Percentiles rank a stretch among this genome's conserved stretches.
These are phyloP conservation scores for Cryptomeria japonica DNA, from an alignment of 75 land plant genomes.

Conservation along the genomic window DNA sequence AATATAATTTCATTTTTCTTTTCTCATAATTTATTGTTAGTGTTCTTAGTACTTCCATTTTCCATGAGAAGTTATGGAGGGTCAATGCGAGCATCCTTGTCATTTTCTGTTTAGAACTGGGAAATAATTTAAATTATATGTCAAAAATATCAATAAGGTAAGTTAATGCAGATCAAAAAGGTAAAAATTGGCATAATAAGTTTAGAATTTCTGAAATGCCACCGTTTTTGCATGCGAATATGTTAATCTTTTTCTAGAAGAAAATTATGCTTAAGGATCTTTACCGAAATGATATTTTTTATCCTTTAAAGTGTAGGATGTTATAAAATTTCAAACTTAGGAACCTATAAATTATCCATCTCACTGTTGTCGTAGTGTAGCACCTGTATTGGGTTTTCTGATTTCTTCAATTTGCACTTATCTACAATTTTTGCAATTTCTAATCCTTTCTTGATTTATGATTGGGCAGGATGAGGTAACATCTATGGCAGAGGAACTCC, in stretches of 20 bases:
- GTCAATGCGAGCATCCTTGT: neutral
- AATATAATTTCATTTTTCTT: neutral
- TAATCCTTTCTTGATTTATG: neutral
- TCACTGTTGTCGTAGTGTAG: neutral
- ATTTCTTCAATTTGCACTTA: neutral
- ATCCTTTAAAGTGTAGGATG: neutral
- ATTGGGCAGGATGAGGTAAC: conserved; percentile 43
- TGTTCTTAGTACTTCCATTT: neutral
- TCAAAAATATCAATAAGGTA: neutral
- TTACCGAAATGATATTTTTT: neutral
- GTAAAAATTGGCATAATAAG: neutral
- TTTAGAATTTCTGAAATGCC: neutral
- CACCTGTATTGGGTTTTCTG: neutral
- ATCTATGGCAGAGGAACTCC: conserved; percentile 30
- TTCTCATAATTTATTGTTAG: neutral
- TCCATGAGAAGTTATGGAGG: neutral
- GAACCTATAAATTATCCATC: neutral
- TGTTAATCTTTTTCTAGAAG: neutral
- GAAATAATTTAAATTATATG: neutral
- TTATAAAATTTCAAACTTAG: neutral
- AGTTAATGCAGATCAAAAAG: neutral
- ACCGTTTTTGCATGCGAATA: neutral
- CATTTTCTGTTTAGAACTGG: neutral
- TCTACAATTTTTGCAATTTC: neutral
- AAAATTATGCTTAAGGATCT: neutral